These are phyloP conservation scores for Cryptococcus deneoformans DNA, from an alignment of 1,284 basidiomycete genomes.

Conservation along the genomic window DNA sequence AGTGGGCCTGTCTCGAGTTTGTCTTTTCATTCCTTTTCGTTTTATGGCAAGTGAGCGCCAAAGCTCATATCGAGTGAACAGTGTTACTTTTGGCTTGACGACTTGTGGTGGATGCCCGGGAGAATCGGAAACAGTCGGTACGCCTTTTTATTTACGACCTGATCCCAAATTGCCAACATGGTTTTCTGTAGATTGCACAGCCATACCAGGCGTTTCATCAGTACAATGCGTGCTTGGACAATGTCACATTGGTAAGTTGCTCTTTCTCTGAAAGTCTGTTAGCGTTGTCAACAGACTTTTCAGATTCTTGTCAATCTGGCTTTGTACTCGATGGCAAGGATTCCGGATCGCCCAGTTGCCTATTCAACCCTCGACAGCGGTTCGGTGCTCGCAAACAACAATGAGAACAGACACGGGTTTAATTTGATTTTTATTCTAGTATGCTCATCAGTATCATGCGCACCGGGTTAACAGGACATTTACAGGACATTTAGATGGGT, in stretches of 20 bases:
- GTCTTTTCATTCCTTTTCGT: too few species aligned
- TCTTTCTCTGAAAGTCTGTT: neutral
- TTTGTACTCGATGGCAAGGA: too few species aligned
- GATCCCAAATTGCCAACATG: neutral
- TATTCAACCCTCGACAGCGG: too few species aligned
- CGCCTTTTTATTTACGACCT: neutral
- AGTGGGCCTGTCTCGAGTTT: neutral
- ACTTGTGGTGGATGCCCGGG: conserved; percentile 1
- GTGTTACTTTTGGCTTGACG: neutral
- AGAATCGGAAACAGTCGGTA: neutral
- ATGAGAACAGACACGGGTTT: neutral
- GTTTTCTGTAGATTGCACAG: neutral
- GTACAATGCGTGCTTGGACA: neutral
- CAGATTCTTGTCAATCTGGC: too few species aligned
- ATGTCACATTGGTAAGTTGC: neutral
- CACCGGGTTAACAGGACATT: neutral
- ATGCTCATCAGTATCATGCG: neutral
- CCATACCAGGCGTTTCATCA: neutral
- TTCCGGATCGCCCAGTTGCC: too few species aligned
- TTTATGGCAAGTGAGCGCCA: too few species aligned
- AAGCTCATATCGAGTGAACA: neutral
- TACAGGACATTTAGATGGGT: neutral
- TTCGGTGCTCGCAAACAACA: too few species aligned
- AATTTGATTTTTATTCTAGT: neutral
- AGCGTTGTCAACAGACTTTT: neutral